Evolutionary conservation across 148 eudicot genomes (phyloP).

Genomic region (Amaranthus cruentus): DNA sequence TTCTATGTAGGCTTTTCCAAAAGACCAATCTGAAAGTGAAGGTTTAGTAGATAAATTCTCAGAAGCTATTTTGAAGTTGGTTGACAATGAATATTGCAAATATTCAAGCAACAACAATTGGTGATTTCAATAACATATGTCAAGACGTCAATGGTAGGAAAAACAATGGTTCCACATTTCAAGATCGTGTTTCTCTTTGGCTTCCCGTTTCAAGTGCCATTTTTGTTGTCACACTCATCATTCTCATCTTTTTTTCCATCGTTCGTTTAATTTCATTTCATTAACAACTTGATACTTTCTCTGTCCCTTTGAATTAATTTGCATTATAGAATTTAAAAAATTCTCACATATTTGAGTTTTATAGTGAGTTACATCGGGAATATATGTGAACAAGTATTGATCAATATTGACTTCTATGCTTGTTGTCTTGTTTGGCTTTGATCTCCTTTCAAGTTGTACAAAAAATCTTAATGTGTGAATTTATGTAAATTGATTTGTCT

Average conservation of each 20-base stretch:
- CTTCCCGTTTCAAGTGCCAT: slow-evolving; percentile 2
- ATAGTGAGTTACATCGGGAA: too few relatives aligned
- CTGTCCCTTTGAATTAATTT: too few relatives aligned
- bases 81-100: neutral
- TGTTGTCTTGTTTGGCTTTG: too few relatives aligned
- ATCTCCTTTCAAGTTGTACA: too few relatives aligned
- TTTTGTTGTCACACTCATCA: neutral
- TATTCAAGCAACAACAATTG: slow-evolving; percentile 13
- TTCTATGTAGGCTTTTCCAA: slow-evolving; percentile 7
- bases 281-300: too few relatives aligned
- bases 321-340: too few relatives aligned
- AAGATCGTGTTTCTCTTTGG: slow-evolving; percentile 2
- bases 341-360: too few relatives aligned
- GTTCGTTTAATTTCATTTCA: too few relatives aligned
- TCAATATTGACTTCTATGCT: too few relatives aligned
- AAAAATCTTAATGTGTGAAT: too few relatives aligned
- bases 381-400: too few relatives aligned
- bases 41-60: neutral
- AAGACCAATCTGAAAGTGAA: neutral
- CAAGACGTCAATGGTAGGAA: neutral
- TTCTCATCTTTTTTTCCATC: neutral
- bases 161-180: neutral
- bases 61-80: slow-evolving; percentile 1
- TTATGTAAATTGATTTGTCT: too few relatives aligned
- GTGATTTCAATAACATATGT: slow-evolving; percentile 2